Evolutionary conservation across 495 filamentous ascomycete species (phyloP).

Genomic region (Usnea hakonensis): DNA sequence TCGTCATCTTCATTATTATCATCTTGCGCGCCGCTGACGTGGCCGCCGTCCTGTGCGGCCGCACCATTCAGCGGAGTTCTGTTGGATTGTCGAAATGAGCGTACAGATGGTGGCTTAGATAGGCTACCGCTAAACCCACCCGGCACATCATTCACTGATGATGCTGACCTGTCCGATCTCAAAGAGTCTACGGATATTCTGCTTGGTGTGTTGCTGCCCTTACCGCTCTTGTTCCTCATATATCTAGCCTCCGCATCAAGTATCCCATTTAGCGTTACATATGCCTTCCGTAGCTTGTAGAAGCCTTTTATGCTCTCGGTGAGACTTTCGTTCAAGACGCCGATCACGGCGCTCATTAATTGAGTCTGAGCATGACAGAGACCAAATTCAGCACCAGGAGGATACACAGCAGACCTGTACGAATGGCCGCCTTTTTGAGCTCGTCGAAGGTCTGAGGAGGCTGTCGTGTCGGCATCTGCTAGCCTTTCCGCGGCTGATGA

Average conservation of each 20-base stretch:
- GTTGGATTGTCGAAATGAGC: background rate
- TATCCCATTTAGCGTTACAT: conserved; percentile 71
- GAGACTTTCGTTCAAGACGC: conserved; percentile 83
- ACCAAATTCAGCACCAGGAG: conserved; percentile 76
- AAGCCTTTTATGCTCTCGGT: conserved; percentile 88
- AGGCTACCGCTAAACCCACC: conserved; percentile 20
- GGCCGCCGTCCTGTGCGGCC: background rate
- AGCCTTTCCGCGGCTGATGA: conserved; percentile 63
- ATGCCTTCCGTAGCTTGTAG: conserved; percentile 88
- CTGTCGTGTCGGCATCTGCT: conserved; percentile 66
- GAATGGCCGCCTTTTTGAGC: conserved; percentile 49
- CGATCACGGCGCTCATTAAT: conserved; percentile 82
- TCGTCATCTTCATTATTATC: conserved; percentile 29
- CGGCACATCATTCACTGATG: conserved; percentile 16
- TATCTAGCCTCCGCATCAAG: conserved; percentile 54
- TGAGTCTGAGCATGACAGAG: conserved; percentile 73
- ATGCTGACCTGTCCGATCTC: conserved; percentile 20
- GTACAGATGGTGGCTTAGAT: conserved; percentile 15
- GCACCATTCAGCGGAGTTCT: too few species aligned
- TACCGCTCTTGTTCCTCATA: conserved; percentile 32
- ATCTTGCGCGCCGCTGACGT: conserved; percentile 12
- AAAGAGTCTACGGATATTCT: conserved; percentile 25
- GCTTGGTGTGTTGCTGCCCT: conserved; percentile 21
- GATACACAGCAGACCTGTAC: conserved; percentile 60
- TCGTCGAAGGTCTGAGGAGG: conserved; percentile 70